Base-by-base conservation (phyloP, 208 protist species). In the Leishmania amazonensis region DNA sequence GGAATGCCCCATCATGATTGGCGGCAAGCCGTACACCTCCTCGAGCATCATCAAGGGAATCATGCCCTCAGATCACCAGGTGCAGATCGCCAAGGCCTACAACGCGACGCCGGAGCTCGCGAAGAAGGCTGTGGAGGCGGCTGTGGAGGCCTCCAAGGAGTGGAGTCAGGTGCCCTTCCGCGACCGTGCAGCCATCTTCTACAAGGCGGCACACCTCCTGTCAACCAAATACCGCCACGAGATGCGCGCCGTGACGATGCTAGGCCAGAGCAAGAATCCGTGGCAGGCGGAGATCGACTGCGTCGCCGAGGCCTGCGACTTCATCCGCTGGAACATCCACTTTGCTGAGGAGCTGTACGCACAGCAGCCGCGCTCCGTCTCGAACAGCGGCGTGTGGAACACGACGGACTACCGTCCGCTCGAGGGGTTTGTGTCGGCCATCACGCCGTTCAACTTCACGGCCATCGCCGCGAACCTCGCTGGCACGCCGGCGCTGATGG, bases 401-500 rank as follows among this genome's bases (percentile, higher is more conserved):
- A 89, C 91, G 53, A 88, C 97, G 2, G 97, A 99, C 71, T 99
- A 99, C 87, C 91, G 98, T 24, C 96, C 98, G 60, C 90, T 99
- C 3, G 99, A 99, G 80, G 99, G 99, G 67, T 99, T 99, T 83
- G 94, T 98, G 74, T 90, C 91, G 13, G 97, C 97, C 72, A 96
- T 99, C 75, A 96, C 98, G 42, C 99, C 99, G 21, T 99, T 99
- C 86, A 99, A 99, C 90, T 99, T 99, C 86, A 99, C 96, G n/a
- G 98, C 99, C 31, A 99, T 99, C 83, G 99, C 97, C 35, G 92
- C 89, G 19, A 99, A 99, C 90, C 91, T 99, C 40, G 89, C 91
- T 45, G 94, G 91, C 15, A 91, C 98, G 28, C 98, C 99, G 28
- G 98, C 98, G 80, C 85, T 99, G 77, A 99, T 99, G 97, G 99